Evolutionary conservation across 202 grass and related monocot genomes (phyloP).

Genomic region (Schoenoplectus triqueter): DNA sequence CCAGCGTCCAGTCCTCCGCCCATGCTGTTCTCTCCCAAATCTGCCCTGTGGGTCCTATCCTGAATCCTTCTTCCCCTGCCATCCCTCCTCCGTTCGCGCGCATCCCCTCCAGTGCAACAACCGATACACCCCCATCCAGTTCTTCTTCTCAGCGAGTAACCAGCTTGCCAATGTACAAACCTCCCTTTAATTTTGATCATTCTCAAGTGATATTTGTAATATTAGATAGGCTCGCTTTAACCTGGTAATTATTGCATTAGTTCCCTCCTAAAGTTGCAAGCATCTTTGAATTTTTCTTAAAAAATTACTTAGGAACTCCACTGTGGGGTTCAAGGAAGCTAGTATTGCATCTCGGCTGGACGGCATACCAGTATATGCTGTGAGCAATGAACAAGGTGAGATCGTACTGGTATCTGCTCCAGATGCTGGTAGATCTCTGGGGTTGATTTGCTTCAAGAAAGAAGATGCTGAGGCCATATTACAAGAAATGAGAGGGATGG

Average conservation of each 20-base stretch:
- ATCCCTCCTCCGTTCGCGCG: neutral
- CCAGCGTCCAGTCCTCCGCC: conserved; percentile 31
- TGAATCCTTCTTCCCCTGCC: conserved; percentile 29
- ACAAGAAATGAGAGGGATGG: conserved; percentile 68
- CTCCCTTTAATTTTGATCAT: neutral
- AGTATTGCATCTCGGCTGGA: conserved; percentile 71
- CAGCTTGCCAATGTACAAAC: conserved; percentile 22
- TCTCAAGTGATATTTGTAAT: neutral
- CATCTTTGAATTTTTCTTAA: neutral
- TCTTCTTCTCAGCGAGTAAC: neutral
- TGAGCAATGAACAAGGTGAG: conserved; percentile 71
- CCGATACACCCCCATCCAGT: neutral
- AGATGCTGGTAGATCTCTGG: conserved; percentile 49
- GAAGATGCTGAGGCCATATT: conserved; percentile 82
- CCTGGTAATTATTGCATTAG: neutral
- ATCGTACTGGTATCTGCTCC: conserved; percentile 73
- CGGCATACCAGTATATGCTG: conserved; percentile 84
- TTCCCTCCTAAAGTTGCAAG: neutral
- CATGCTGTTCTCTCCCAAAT: conserved; percentile 35
- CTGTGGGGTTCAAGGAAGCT: conserved; percentile 22
- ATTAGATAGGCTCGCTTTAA: neutral
- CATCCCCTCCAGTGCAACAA: conserved; percentile 38
- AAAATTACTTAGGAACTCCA: neutral
- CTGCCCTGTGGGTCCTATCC: conserved; percentile 32
- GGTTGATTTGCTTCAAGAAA: conserved; percentile 78